Conservation (phyloP, 441 rosid genomes). For the Adansonia grandidieri region DNA sequence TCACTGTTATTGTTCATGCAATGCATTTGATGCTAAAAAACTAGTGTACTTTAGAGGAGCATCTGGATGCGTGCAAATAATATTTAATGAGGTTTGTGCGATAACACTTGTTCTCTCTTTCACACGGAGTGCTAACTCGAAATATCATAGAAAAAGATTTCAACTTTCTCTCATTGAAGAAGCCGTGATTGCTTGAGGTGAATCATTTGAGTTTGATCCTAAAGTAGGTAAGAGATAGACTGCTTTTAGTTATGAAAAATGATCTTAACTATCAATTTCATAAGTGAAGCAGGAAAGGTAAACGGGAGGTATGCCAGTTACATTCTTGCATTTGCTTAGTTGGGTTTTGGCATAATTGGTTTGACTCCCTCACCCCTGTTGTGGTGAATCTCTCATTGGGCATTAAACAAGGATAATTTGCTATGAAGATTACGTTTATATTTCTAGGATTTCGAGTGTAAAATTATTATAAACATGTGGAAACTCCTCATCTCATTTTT, state of each 20-base stretch:
- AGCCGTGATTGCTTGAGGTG: conserved; percentile 12
- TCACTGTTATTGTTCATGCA: not conserved
- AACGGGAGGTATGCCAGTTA: not conserved
- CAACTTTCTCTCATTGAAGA: conserved; percentile 2
- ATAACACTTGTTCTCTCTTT: conserved; percentile 8
- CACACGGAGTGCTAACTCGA: not conserved
- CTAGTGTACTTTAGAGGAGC: not conserved
- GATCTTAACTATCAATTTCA: conserved; percentile 10
- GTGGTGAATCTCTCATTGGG: not conserved
- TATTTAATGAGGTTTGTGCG: not conserved
- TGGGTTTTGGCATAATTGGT: conserved; percentile 4
- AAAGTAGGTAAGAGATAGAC: not conserved
- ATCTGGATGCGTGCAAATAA: conserved; percentile 1
- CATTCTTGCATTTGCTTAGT: conserved; percentile 3
- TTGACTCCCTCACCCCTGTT: not conserved
- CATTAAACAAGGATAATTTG: not conserved
- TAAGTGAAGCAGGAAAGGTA: not conserved
- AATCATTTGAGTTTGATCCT: conserved; percentile 9
- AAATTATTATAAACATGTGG: not conserved
- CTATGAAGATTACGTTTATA: not conserved
- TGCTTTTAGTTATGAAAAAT: conserved; percentile 9
- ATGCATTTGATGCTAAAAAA: not conserved
- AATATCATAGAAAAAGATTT: conserved; percentile 4
- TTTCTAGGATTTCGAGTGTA: not conserved
- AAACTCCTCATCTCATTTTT: not conserved